These are phyloP conservation scores for Nematocida homosporus DNA, from an alignment of 371 early-diverging fungal genomes.

Conservation along the genomic window DNA sequence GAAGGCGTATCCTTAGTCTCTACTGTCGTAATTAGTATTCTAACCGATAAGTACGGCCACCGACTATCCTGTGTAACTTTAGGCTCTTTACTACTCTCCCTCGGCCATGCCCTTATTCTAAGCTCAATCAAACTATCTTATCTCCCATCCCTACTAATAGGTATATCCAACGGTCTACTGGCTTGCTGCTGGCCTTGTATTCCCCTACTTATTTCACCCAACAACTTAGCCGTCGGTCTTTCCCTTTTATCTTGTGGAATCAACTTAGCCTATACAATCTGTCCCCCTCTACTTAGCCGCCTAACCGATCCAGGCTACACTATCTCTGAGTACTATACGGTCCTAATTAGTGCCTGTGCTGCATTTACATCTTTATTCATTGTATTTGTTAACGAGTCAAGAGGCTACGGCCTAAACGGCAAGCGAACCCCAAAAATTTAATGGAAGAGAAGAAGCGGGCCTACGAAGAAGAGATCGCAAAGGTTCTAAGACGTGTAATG, in stretches of 20 bases:
- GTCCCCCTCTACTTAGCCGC: slow-evolving; percentile 54
- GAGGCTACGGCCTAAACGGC: slow-evolving; percentile 27
- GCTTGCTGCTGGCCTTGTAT: slow-evolving; percentile 67
- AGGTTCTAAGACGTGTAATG: slow-evolving; percentile 34
- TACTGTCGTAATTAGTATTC: slow-evolving; percentile 45
- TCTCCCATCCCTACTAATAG: slow-evolving; percentile 46
- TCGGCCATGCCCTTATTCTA: slow-evolving; percentile 58
- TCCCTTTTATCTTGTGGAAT: slow-evolving; percentile 58
- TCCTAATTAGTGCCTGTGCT: background rate
- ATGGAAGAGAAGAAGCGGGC: slow-evolving; percentile 52
- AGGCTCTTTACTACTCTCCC: slow-evolving; percentile 52
- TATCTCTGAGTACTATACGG: slow-evolving; percentile 36
- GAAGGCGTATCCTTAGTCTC: slow-evolving; percentile 55
- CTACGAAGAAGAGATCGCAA: slow-evolving; percentile 55
- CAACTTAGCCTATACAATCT: slow-evolving; percentile 63
- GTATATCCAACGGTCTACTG: slow-evolving; percentile 58
- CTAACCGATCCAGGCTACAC: slow-evolving; percentile 5
- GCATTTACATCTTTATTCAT: slow-evolving; percentile 9
- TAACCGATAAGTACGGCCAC: slow-evolving; percentile 60
- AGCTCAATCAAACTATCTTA: slow-evolving; percentile 4
- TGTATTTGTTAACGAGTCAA: slow-evolving; percentile 7
- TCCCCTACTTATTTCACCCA: slow-evolving; percentile 58
- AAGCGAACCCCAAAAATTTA: slow-evolving; percentile 32
- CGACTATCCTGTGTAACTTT: slow-evolving; percentile 57
- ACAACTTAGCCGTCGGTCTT: slow-evolving; percentile 57